Percentiles rank a stretch among this genome's conserved stretches.
These are phyloP conservation scores for Xylariaceae sp. DNA, from an alignment of 2,329 filamentous ascomycete genomes.

Conservation along the genomic window DNA sequence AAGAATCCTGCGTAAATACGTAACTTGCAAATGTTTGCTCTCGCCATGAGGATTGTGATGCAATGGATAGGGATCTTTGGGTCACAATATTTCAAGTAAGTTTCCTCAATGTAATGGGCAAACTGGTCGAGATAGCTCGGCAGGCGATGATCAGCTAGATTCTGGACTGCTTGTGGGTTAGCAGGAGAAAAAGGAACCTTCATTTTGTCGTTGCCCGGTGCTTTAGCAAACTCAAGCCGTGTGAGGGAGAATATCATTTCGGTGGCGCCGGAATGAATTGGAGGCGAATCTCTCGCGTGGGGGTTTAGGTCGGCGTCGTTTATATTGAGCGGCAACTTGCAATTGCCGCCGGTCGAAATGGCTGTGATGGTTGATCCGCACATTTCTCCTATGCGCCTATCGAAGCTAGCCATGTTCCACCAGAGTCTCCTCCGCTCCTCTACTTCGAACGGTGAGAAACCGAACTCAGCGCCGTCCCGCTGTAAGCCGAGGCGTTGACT, in stretches of 20 bases:
- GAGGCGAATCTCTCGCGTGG: slow-evolving; percentile 50
- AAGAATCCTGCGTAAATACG: slow-evolving; percentile 51
- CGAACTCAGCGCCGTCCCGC: slow-evolving; percentile 51
- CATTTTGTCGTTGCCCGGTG: slow-evolving; percentile 45
- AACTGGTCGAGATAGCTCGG: slow-evolving; percentile 48
- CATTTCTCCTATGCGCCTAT: slow-evolving; percentile 64
- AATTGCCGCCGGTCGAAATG: slow-evolving; percentile 49
- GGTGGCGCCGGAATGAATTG: slow-evolving; percentile 46
- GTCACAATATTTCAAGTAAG: slow-evolving; percentile 53
- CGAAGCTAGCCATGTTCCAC: slow-evolving; percentile 67
- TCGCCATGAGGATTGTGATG: slow-evolving; percentile 54
- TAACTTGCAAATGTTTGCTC: slow-evolving; percentile 51
- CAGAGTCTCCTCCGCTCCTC: slow-evolving; percentile 68
- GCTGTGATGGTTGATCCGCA: slow-evolving; percentile 54
- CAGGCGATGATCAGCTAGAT: slow-evolving; percentile 47
- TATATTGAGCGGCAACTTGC: slow-evolving; percentile 54
- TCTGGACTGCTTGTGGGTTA: slow-evolving; percentile 40
- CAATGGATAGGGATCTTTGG: slow-evolving; percentile 54
- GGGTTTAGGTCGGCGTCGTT: slow-evolving; percentile 56
- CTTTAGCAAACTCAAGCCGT: slow-evolving; percentile 52
- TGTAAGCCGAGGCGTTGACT: slow-evolving; percentile 66
- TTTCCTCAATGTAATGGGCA: slow-evolving; percentile 50
- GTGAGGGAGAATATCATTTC: slow-evolving; percentile 58
- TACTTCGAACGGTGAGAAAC: slow-evolving; percentile 53
- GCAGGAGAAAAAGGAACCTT: slow-evolving; percentile 29